Conservation (phyloP, 805 yeast species). For the Kazachstania bromeliacearum region DNA sequence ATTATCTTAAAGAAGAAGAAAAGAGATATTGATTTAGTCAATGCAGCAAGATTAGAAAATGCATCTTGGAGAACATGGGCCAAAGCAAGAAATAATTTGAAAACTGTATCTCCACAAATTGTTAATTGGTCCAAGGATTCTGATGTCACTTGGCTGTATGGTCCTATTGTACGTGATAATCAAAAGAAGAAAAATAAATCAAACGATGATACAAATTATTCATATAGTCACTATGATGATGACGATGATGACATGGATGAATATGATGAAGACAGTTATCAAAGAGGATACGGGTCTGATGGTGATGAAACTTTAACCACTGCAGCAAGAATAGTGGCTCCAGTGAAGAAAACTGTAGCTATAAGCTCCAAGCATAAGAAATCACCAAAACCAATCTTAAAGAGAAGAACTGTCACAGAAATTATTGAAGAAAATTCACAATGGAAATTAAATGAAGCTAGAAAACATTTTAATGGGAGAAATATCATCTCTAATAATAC, state of each 20-base stretch:
- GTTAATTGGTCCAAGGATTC: conserved; percentile 96
- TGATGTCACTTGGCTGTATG: conserved; percentile 97
- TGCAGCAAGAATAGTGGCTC: conserved; percentile 21
- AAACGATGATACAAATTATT: neutral
- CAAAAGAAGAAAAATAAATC: conserved; percentile 3
- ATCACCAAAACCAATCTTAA: conserved; percentile 72
- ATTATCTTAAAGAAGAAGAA: conserved; percentile 66
- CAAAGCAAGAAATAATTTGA: conserved; percentile 66
- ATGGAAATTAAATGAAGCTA: conserved; percentile 36
- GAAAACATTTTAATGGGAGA: conserved; percentile 48
- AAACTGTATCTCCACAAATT: conserved; percentile 80
- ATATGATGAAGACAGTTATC: conserved; percentile 8
- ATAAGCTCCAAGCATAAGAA: conserved; percentile 7
- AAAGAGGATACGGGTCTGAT: conserved; percentile 33
- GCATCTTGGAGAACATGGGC: conserved; percentile 99
- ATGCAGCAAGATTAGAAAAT: conserved; percentile 69
- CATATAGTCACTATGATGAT: conserved; percentile 2
- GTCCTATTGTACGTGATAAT: conserved; percentile 46
- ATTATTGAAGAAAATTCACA: conserved; percentile 37
- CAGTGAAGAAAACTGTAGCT: no score
- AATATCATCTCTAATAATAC: conserved; percentile 16
- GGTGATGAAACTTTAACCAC: conserved; percentile 27
- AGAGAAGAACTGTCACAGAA: conserved; percentile 78
- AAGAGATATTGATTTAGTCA: conserved; percentile 54
- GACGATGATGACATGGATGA: conserved; percentile 1